These are phyloP conservation scores for Choiromyces venosus DNA, from an alignment of 495 filamentous ascomycete genomes.

Conservation along the genomic window DNA sequence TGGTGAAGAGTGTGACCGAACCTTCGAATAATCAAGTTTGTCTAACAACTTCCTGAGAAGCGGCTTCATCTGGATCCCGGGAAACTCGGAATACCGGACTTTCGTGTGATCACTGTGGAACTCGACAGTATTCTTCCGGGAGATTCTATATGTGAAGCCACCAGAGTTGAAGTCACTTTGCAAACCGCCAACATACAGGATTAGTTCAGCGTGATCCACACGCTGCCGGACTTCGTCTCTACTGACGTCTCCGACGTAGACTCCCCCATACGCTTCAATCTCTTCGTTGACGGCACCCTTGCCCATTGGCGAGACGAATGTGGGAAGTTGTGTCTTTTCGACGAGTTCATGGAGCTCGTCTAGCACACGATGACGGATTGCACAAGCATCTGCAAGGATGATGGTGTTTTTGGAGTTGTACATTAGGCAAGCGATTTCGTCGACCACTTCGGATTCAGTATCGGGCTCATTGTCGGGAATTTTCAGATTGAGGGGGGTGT, in stretches of 20 bases:
- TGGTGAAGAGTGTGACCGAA: conserved; percentile 48
- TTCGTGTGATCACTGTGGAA: conserved; percentile 73
- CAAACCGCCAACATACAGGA: conserved; percentile 76
- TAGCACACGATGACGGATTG: conserved; percentile 70
- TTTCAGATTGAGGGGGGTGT: conserved; percentile 62
- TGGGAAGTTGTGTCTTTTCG: conserved; percentile 67
- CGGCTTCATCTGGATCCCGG: conserved; percentile 75
- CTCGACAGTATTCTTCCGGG: conserved; percentile 77
- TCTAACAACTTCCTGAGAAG: conserved; percentile 71
- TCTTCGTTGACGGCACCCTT: conserved; percentile 82
- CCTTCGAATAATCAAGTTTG: conserved; percentile 53
- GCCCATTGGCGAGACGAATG: conserved; percentile 87
- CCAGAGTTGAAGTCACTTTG: conserved; percentile 85
- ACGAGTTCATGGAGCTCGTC: conserved; percentile 73
- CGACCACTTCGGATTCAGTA: conserved; percentile 77
- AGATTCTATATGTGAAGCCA: conserved; percentile 79
- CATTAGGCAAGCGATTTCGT: conserved; percentile 70
- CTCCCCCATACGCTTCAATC: conserved; percentile 69
- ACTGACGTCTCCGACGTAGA: conserved; percentile 79
- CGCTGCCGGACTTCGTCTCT: conserved; percentile 62
- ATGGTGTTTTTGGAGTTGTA: conserved; percentile 70
- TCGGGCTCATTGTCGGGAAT: conserved; percentile 61
- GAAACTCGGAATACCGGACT: conserved; percentile 73
- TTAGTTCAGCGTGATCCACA: conserved; percentile 75
- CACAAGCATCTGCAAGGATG: conserved; percentile 86